A percentile compares a stretch with the other conserved stretches of the same genome.
These are phyloP conservation scores for Blumeria graminis DNA, from an alignment of 2,329 filamentous ascomycete genomes.

Conservation along the genomic window DNA sequence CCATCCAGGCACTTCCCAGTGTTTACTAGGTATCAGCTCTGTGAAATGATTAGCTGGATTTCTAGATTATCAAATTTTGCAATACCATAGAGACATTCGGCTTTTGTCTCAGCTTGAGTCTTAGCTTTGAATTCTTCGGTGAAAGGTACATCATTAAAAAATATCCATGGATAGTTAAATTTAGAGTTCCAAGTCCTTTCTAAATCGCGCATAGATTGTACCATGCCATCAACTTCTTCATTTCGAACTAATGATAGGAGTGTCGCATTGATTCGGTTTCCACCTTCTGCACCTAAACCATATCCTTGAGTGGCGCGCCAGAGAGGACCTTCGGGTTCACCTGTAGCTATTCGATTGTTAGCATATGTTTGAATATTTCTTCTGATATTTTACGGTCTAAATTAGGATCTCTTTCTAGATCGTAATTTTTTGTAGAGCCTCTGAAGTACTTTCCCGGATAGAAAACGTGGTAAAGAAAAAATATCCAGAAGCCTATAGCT, in stretches of 20 bases:
- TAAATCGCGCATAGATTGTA: constrained; percentile 73
- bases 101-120: constrained; percentile 65
- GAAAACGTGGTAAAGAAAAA: constrained; percentile 56
- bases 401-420: constrained; percentile 46
- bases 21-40: constrained; percentile 82
- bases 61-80: constrained; percentile 4
- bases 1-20: constrained; percentile 83
- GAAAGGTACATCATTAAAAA: constrained; percentile 93
- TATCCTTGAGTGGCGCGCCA: constrained; percentile 56
- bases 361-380: background rate
- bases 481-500: constrained; percentile 49
- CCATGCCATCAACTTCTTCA: constrained; percentile 60
- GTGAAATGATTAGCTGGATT: constrained; percentile 7
- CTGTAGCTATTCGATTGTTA: constrained; percentile 33
- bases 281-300: constrained; percentile 46
- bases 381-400: constrained; percentile 40
- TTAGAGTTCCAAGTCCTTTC: constrained; percentile 94
- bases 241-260: constrained; percentile 82
- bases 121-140: constrained; percentile 73
- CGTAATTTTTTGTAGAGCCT: constrained; percentile 31
- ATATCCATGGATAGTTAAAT: constrained; percentile 99
- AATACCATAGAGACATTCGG: constrained; percentile 61
- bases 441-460: constrained; percentile 23
- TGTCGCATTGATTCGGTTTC: constrained; percentile 77
- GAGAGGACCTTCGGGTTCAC: constrained; percentile 58